These are phyloP conservation scores for Arabis hirsuta DNA, from an alignment of 345 rosid genomes.

Conservation along the genomic window DNA sequence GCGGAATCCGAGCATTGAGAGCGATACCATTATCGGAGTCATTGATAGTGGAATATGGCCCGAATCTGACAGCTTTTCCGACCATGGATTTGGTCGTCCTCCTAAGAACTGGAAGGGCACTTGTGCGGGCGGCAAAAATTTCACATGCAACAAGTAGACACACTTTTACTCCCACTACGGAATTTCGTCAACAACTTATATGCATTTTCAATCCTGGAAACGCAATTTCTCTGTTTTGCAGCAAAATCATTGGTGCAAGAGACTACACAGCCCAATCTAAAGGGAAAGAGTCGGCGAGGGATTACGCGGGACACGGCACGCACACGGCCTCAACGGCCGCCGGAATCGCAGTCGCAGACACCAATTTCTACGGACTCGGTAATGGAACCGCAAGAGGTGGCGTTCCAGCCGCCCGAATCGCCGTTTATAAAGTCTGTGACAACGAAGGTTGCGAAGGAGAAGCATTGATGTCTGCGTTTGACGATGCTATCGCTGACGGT, in stretches of 20 bases:
- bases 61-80: slow-evolving; percentile 27
- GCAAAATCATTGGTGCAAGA: slow-evolving; percentile 57
- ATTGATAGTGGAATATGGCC: slow-evolving; percentile 31
- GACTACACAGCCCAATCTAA: slow-evolving; percentile 19
- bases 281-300: slow-evolving; percentile 35
- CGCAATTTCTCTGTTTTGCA: slow-evolving; percentile 27
- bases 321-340: slow-evolving; percentile 62
- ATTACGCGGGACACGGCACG: slow-evolving; percentile 52
- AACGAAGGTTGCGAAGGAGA: neutral
- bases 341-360: slow-evolving; percentile 41
- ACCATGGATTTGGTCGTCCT: slow-evolving; percentile 17
- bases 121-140: slow-evolving; percentile 29
- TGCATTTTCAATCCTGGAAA: neutral
- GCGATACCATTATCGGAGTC: slow-evolving; percentile 23
- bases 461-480: slow-evolving; percentile 50
- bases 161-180: neutral
- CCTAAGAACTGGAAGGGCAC: slow-evolving; percentile 28
- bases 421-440: slow-evolving; percentile 49
- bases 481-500: slow-evolving; percentile 65
- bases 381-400: slow-evolving; percentile 55
- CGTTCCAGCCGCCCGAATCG: slow-evolving; percentile 54
- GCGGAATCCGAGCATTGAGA: slow-evolving; percentile 25
- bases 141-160: slow-evolving; percentile 26
- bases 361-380: slow-evolving; percentile 46
- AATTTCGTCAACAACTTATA: neutral